A percentile compares a stretch with the other conserved stretches of the same genome.
Evolutionary conservation across 2,329 filamentous ascomycete species (phyloP).

Genomic region (Cladophialophora psammophila): DNA sequence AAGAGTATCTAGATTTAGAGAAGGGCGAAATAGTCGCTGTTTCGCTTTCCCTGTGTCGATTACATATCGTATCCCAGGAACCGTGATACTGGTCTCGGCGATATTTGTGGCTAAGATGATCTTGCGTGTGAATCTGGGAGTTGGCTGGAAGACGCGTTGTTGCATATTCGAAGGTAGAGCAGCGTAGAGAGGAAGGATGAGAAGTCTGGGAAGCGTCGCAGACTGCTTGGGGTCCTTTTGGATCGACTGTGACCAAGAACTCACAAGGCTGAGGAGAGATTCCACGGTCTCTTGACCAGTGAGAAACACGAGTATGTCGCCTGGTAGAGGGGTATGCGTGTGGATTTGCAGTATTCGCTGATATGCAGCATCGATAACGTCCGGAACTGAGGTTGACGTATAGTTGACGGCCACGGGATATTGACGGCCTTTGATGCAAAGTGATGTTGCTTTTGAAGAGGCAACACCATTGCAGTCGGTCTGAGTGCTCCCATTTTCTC

Average conservation of each 20-base stretch:
- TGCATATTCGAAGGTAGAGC: conserved; percentile 87
- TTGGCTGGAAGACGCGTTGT: conserved; percentile 81
- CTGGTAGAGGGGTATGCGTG: conserved; percentile 84
- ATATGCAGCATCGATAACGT: conserved; percentile 82
- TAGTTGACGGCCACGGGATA: conserved; percentile 83
- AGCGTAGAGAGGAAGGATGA: conserved; percentile 83
- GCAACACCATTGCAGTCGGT: neutral
- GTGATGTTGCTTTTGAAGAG: conserved; percentile 52
- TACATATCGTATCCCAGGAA: conserved; percentile 89
- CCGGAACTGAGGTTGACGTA: conserved; percentile 74
- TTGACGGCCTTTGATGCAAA: conserved; percentile 83
- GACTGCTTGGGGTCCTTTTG: conserved; percentile 71
- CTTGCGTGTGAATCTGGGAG: conserved; percentile 78
- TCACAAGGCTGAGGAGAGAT: conserved; percentile 76
- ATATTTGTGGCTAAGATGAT: conserved; percentile 95
- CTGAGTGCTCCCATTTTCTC: neutral
- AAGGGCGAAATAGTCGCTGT: conserved; percentile 85
- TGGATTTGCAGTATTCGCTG: conserved; percentile 88
- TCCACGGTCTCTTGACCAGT: conserved; percentile 95
- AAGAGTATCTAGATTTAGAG: conserved; percentile 87
- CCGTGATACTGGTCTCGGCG: conserved; percentile 97
- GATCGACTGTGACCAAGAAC: conserved; percentile 77
- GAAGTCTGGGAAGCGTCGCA: conserved; percentile 55
- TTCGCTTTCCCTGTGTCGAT: conserved; percentile 95
- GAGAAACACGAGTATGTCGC: conserved; percentile 90